Evolutionary conservation across 208 protist genomes (phyloP), one percentile per base, ranked within the genome.

Genomic region (Borovskyia barvae): DNA sequence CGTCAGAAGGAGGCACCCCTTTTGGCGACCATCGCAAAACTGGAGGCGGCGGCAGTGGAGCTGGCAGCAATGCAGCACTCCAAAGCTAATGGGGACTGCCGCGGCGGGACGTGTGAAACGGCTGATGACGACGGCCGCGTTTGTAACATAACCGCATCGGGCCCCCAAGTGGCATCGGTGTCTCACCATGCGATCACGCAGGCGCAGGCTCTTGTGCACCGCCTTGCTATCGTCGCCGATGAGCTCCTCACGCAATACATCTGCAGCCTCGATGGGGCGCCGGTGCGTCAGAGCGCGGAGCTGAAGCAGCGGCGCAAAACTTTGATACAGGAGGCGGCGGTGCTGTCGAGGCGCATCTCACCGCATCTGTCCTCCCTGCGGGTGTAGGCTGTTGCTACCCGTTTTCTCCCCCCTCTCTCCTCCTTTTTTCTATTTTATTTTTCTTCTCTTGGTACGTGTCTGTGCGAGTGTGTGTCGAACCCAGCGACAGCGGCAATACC

Each of bases 231-330:
- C 17, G 59, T 80, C 37, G 76, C 79, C 11, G 82, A 89, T 66
- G 86, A 93, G 66, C 63, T 87, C 9, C 77, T 93, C 20, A 90
- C 86, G 33, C 80, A 87, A 55, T 85, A 75, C 43, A 69, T 93
- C 11, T 66, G 70, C 12, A 67, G 75, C 33, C 51, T 93, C 1
- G 80, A 89, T 50, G 59, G 77, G 5, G 64, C 74, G 11, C 86
- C 86, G 14, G 82, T 90, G 9, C 59, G 72, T 2, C 61, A 72
- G 11, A 66, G 64, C 3, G 39, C 55, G 7, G 58, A 55, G 22
- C 62, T 91, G 28, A 80, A 74, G 69, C 65, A 68, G 39, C 50
- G 66, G 37, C 70, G 84, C 0, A 75, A 75, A 30, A 66, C 50
- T 3, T 60, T 82, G 42, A 74, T 91, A 20, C 47, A 61, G 30